Base-by-base conservation (phyloP, 768 basidiomycete species). In the Lactifluus piperatus region DNA sequence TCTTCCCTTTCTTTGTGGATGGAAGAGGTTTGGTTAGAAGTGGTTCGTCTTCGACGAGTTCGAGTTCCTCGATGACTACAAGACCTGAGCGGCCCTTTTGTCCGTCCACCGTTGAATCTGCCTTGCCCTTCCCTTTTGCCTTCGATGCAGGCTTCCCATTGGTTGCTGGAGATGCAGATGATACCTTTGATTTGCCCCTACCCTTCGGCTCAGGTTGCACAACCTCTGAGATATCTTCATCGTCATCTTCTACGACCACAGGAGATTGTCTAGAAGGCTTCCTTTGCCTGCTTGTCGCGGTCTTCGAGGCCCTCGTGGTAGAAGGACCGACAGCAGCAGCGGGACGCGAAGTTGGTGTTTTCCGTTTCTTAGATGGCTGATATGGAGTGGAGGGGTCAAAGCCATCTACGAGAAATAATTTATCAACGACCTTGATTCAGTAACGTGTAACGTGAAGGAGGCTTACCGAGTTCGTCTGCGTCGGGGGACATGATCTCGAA, bases 81-180 rank as follows among this genome's bases (percentile, higher is more conserved):
- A 41, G 36, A 8, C 46, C 55, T 10, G 44, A 20, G 20, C 13
- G 49, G 9, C 6, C 32, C 27, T 41, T 56, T 41, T 29, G 18
- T 18, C 62, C 41, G 30, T 66, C 73, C 54, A 51, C 45, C 54
- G 62, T 69, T 34, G 66, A 64, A 51, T 66, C 68, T 47, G 67
- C 71, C 50, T 67, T 74, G 2, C 69, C 69, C 43, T 73, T 75
- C 5, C 68, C 70, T 64, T 74, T 77, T 6, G 65, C 68, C 58
- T 73, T 73, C 30, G 56, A 63, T 26, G 60, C 50, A 45, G 57
- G 49, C 61, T 68, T 72, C 37, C 69, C 71, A 60, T 71, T 73
- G n/a, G 26, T 51, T 45, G 51, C 56, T 2, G 58, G 18, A 43
- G 50, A 47, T 20, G 55, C 22, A 14, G 39, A 18, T 22, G 39